These are phyloP conservation scores for Tetracladium setigerum DNA, from an alignment of 495 filamentous ascomycete species.

Conservation along the genomic window DNA sequence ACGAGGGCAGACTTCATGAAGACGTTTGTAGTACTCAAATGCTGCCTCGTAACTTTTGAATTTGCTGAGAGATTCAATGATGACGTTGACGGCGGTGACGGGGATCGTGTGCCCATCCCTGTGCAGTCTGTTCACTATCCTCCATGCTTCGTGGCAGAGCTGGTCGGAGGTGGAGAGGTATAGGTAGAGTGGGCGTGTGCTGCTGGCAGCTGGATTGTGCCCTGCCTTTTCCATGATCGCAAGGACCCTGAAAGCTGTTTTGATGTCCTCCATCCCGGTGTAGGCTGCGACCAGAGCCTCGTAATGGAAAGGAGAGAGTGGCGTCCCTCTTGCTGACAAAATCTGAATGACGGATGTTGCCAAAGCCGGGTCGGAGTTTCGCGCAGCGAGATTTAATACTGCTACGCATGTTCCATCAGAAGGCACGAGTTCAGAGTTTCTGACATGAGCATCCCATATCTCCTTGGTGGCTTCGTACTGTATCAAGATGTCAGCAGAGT, in stretches of 20 bases:
- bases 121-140: slow-evolving; percentile 45
- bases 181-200: slow-evolving; percentile 49
- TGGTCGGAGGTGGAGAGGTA: slow-evolving; percentile 24
- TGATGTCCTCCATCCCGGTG: slow-evolving; percentile 43
- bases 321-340: slow-evolving; percentile 42
- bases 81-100: slow-evolving; percentile 49
- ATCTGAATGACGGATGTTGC: slow-evolving; percentile 56
- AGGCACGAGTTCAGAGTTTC: slow-evolving; percentile 54
- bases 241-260: slow-evolving; percentile 50
- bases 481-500: slow-evolving; percentile 21
- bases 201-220: slow-evolving; percentile 39
- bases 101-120: slow-evolving; percentile 39
- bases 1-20: slow-evolving; percentile 51
- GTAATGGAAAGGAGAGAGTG: slow-evolving; percentile 60
- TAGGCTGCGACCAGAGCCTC: slow-evolving; percentile 67
- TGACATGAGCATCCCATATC: slow-evolving; percentile 55
- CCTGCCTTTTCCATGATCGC: slow-evolving; percentile 60
- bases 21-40: slow-evolving; percentile 60
- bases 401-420: slow-evolving; percentile 54
- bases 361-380: slow-evolving; percentile 56
- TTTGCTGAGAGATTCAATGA: slow-evolving; percentile 47
- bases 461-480: slow-evolving; percentile 50
- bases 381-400: slow-evolving; percentile 61
- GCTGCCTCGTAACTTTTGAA: slow-evolving; percentile 42
- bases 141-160: slow-evolving; percentile 37